Conservation (phyloP, 83 land plant species). For the Picea mariana region DNA sequence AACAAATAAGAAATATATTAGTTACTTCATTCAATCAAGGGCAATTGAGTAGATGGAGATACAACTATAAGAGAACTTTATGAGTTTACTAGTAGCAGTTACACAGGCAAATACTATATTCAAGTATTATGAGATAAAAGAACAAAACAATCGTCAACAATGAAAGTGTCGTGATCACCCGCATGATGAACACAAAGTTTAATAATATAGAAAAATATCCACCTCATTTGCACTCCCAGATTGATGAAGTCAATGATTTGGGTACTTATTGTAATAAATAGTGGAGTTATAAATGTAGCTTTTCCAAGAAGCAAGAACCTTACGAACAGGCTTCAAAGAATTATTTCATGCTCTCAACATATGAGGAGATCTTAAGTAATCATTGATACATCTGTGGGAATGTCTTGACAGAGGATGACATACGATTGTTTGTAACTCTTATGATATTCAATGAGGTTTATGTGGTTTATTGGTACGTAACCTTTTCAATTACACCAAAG, state of each 20-base stretch:
- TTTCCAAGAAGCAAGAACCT: constrained; percentile 73
- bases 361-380: too few relatives aligned
- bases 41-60: too few relatives aligned
- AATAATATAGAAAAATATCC: constrained; percentile 81
- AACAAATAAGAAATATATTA: too few relatives aligned
- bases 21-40: too few relatives aligned
- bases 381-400: too few relatives aligned
- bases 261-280: constrained; percentile 69
- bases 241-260: constrained; percentile 74
- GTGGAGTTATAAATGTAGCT: constrained; percentile 91
- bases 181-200: constrained; percentile 84
- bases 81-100: constrained; percentile 69
- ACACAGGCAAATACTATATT: constrained; percentile 69
- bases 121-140: constrained; percentile 45
- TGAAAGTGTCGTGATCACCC: constrained; percentile 81
- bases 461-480: constrained; percentile 85
- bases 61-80: constrained; percentile 63
- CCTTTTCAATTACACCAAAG: constrained; percentile 86
- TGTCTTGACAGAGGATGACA: too few relatives aligned
- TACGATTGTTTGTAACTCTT: too few relatives aligned
- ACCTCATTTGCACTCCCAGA: constrained; percentile 46
- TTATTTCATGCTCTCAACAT: too few relatives aligned
- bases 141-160: constrained; percentile 78
- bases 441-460: too few relatives aligned
- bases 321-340: too few relatives aligned